Evolutionary conservation across 768 basidiomycete genomes (phyloP).

Genomic region (Leccinum uliginosum): DNA sequence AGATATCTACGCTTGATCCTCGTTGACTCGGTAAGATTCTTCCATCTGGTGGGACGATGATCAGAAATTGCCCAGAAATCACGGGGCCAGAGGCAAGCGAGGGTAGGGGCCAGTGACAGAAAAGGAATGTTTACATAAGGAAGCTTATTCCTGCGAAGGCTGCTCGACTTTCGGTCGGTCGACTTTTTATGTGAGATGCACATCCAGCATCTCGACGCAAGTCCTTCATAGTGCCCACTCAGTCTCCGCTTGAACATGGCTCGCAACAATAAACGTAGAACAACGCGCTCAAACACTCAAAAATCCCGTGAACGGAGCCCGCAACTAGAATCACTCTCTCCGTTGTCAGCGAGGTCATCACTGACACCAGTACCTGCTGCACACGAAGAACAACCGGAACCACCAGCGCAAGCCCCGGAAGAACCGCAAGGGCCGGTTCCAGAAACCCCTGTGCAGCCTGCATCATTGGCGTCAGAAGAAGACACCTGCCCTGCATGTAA

Average conservation of each 20-base stretch:
- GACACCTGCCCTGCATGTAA: conserved; percentile 53
- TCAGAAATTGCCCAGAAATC: conserved; percentile 1
- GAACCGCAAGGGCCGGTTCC: conserved; percentile 15
- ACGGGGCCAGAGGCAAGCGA: too few species aligned
- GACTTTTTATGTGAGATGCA: conserved; percentile 11
- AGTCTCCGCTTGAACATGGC: conserved; percentile 33
- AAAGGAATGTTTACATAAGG: conserved; percentile 26
- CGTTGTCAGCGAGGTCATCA: conserved; percentile 28
- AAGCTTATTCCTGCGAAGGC: background rate
- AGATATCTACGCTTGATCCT: too few species aligned
- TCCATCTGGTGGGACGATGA: background rate
- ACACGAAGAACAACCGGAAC: conserved; percentile 13
- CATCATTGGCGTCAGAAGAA: conserved; percentile 18
- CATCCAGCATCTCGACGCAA: conserved; percentile 6
- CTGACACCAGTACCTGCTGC: conserved; percentile 25
- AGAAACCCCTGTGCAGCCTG: conserved; percentile 8
- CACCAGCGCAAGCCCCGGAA: conserved; percentile 15
- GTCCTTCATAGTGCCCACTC: conserved; percentile 7
- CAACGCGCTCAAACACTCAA: conserved; percentile 34
- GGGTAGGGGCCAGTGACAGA: background rate
- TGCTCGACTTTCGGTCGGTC: conserved; percentile 6
- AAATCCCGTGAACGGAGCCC: conserved; percentile 34
- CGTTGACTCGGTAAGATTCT: too few species aligned
- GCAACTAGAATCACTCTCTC: conserved; percentile 28
- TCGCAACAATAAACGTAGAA: conserved; percentile 39